Base-by-base conservation (phyloP, 331 rosid species). In the Rhamnella rubrinervis region DNA sequence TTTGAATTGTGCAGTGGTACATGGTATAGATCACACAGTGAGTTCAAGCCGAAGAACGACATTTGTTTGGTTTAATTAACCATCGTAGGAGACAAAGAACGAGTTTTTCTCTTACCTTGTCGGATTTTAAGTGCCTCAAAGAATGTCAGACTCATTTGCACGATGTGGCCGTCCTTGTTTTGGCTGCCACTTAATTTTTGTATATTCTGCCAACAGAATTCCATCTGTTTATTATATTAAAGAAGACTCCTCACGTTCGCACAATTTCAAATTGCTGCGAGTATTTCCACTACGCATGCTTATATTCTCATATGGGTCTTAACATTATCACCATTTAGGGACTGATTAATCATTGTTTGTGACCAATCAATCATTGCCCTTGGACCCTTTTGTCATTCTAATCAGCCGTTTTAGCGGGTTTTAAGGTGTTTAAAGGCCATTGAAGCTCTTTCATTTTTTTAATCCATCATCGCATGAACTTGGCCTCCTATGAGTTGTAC, bases 221-320 rank as follows among this genome's bases (percentile, higher is more conserved):
- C 87, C 31, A 0, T 44, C 62, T 28, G 25, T 35, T 84, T 83
- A 75, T 79, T 75, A 39, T 85, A 82, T 74, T 68, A 37, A 39
- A 68, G 80, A 68, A 66, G 83, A 77, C 87, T 71, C 10, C 76
- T 87, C 98, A 89, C 92, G 96, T 92, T 86, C 91, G 71, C 73
- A 64, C 80, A 77, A 26, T 71, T 35, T 76, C 57, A 77, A 49
- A 76, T 59, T 74, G 71, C 49, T 7, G 66, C 78, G 78, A 71
- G 49, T 28, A 46, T 65, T 55, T 50, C 40, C 55, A 37, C 31
- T 23, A 62, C 63, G 44, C 88, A 72, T 76, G 80, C 59, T 47
- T 6, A 19, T 60, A 49, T 41, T 44, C 21, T 65, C 52, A 4
- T 31, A n/a, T 37, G 25, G 41, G 25, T 51, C 70, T 73, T 81